phyloP scores from a whole-genome alignment of 805 yeast genomes.

The Saccharomycopsis amapae region DNA sequence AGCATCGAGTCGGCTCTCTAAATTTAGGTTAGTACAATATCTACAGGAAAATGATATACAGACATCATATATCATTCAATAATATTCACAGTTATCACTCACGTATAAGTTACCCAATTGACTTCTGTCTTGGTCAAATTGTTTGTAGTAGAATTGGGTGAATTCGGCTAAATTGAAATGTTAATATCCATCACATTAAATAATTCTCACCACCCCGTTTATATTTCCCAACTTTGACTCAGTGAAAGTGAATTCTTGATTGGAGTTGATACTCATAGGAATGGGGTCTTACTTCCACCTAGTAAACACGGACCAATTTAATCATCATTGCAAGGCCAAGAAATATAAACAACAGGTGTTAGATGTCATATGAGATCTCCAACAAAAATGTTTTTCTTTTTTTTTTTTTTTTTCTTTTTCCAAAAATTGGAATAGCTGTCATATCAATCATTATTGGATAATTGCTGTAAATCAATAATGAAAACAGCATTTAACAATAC shows the following conservation, averaged over 20 bases:
- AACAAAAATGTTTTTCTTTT: neutral
- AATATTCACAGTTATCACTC: slow-evolving; percentile 21
- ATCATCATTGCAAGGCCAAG: slow-evolving; percentile 46
- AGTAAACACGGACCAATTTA: slow-evolving; percentile 94
- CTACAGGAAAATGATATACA: too few species aligned
- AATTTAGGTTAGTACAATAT: neutral
- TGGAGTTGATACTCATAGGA: slow-evolving; percentile 81
- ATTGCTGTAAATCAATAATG: too few species aligned
- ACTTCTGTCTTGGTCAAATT: slow-evolving; percentile 86
- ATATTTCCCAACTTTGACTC: too few species aligned
- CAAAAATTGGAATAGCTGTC: too few species aligned
- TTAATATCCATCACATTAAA: too few species aligned
- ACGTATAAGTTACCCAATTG: slow-evolving; percentile 87
- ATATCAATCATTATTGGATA: too few species aligned
- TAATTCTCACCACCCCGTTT: too few species aligned
- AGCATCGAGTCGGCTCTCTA: slow-evolving; percentile 93
- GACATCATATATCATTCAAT: too few species aligned
- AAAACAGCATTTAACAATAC: too few species aligned
- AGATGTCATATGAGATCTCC: neutral
- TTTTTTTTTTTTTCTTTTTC: too few species aligned
- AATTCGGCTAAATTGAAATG: slow-evolving; percentile 55
- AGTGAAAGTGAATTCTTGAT: slow-evolving; percentile 33
- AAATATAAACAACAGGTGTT: neutral
- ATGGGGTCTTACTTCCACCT: slow-evolving; percentile 94
- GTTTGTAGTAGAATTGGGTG: slow-evolving; percentile 91